A percentile compares a stretch with the other conserved stretches of the same genome.
These are phyloP conservation scores for Eucalyptus pauciflora DNA, from an alignment of 345 rosid species.

Conservation along the genomic window DNA sequence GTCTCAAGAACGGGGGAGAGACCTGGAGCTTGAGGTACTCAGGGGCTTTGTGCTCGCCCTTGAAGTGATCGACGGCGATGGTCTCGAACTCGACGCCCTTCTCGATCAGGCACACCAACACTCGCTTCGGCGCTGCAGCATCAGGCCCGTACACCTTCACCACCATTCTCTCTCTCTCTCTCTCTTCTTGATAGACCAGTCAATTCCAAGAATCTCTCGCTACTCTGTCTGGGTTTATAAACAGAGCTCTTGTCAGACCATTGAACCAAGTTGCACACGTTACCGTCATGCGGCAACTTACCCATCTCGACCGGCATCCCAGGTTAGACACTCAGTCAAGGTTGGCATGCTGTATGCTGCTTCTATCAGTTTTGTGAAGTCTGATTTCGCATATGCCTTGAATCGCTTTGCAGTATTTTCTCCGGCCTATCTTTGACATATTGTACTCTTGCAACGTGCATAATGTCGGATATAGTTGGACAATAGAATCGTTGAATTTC, in stretches of 20 bases:
- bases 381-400: background rate
- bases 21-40: slow-evolving; percentile 57
- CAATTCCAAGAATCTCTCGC: background rate
- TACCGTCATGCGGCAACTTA: background rate
- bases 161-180: slow-evolving; percentile 21
- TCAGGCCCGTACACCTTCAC: slow-evolving; percentile 54
- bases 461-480: background rate
- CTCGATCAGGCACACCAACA: slow-evolving; percentile 32
- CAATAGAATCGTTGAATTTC: background rate
- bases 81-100: slow-evolving; percentile 51
- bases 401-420: background rate
- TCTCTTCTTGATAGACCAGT: background rate
- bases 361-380: background rate
- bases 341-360: background rate
- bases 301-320: background rate
- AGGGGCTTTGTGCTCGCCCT: slow-evolving; percentile 53
- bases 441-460: background rate
- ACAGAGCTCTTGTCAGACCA: background rate
- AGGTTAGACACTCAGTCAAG: background rate
- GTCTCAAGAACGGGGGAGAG: background rate
- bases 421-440: background rate
- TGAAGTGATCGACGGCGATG: slow-evolving; percentile 43
- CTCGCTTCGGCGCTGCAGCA: slow-evolving; percentile 44
- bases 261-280: background rate
- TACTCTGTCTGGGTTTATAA: background rate